Evolutionary conservation across 441 rosid species (phyloP).

Genomic region (Dalechampia spathulata): DNA sequence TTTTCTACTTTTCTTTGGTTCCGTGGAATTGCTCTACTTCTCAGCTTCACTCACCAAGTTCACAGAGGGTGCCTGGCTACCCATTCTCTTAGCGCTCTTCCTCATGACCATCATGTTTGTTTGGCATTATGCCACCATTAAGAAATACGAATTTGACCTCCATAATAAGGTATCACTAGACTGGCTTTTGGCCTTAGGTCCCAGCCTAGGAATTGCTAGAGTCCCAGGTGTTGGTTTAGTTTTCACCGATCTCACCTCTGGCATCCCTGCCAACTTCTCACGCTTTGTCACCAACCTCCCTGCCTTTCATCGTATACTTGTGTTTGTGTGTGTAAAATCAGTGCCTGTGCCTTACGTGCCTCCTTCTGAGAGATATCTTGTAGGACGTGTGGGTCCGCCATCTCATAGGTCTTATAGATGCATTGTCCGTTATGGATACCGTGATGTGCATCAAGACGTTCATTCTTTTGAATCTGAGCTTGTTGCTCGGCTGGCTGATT

Average conservation of each 20-base stretch:
- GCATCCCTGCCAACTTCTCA: constrained; percentile 91
- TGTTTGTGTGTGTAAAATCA: constrained; percentile 85
- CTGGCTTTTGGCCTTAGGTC: constrained; percentile 91
- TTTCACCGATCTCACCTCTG: constrained; percentile 81
- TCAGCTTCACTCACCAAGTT: constrained; percentile 92
- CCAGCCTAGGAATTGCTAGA: constrained; percentile 82
- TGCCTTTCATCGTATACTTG: constrained; percentile 87
- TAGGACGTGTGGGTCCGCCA: constrained; percentile 92
- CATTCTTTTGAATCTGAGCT: constrained; percentile 95
- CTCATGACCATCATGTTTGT: constrained; percentile 84
- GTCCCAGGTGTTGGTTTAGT: constrained; percentile 93
- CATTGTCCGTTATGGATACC: constrained; percentile 94
- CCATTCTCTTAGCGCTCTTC: constrained; percentile 76
- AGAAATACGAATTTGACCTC: constrained; percentile 83
- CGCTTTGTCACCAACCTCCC: constrained; percentile 98
- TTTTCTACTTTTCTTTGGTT: constrained; percentile 80
- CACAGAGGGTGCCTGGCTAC: constrained; percentile 98
- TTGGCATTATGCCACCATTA: constrained; percentile 91
- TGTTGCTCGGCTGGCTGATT: constrained; percentile 60
- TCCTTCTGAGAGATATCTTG: constrained; percentile 80
- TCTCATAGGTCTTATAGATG: constrained; percentile 89
- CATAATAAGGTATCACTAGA: constrained; percentile 93
- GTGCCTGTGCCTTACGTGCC: constrained; percentile 91
- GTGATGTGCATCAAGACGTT: constrained; percentile 94
- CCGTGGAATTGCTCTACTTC: constrained; percentile 84